A percentile compares a stretch with the other conserved stretches of the same genome.
These are phyloP conservation scores for Vachellia collinsii DNA, from an alignment of 306 rosid genomes.

Conservation along the genomic window DNA sequence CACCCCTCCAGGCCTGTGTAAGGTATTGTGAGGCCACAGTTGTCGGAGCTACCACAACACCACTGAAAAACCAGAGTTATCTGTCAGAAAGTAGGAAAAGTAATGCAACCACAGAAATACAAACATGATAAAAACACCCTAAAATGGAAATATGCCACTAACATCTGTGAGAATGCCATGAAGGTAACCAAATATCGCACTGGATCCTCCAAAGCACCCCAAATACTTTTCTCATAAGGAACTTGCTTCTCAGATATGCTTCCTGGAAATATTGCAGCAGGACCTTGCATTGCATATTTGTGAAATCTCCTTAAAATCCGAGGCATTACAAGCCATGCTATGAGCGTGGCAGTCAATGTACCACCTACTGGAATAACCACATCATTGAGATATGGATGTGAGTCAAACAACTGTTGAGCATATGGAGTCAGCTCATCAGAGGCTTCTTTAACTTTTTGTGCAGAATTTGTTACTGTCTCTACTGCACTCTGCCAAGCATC, in stretches of 20 bases:
- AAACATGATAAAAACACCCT: constrained; percentile 16
- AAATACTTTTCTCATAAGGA: constrained; percentile 84
- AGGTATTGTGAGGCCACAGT: constrained; percentile 74
- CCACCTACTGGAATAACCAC: constrained; percentile 67
- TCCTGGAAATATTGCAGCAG: constrained; percentile 56
- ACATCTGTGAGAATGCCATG: constrained; percentile 87
- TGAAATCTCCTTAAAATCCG: constrained; percentile 74
- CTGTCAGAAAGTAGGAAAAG: constrained; percentile 30
- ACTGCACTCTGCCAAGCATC: constrained; percentile 65
- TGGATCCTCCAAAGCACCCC: constrained; percentile 97
- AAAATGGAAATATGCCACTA: constrained; percentile 43
- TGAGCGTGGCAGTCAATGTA: constrained; percentile 63
- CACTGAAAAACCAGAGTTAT: constrained; percentile 70
- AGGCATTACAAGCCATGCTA: constrained; percentile 94
- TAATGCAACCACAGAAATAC: constrained; percentile 9
- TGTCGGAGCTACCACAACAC: constrained; percentile 82
- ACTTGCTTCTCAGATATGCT: constrained; percentile 42
- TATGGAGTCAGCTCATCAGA: constrained; percentile 67
- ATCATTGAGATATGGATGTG: constrained; percentile 67
- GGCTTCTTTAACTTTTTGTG: constrained; percentile 67
- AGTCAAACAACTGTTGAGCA: constrained; percentile 64
- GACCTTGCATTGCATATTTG: constrained; percentile 65
- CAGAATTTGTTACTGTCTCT: constrained; percentile 58
- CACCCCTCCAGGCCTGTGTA: constrained; percentile 78
- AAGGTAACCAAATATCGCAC: constrained; percentile 79